Base-by-base conservation (phyloP, 352 stramenopile species). In the Aphanomyces stellatus region DNA sequence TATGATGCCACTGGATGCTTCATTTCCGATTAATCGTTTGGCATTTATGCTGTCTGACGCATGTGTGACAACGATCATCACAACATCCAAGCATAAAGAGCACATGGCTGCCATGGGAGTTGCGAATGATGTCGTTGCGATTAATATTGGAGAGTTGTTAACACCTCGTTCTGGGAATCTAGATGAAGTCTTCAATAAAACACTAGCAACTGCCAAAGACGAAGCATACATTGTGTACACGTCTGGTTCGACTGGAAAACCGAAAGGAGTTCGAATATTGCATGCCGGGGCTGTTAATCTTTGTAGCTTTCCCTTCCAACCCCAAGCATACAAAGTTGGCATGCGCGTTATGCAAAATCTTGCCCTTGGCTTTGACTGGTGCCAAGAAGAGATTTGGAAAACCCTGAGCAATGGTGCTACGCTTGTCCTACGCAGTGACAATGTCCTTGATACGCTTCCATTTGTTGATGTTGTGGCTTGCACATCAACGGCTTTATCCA, bases 1-100 rank as follows among this genome's bases (percentile, higher is more conserved):
- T 6, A 97, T 97, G 80, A 96, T 97, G 83, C 89, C 90, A 17
- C 66, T 85, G 22, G 79, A 85, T 42, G 67, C 72, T 17, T 71
- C 74, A 31, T 87, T 82, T 24, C 77, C 77, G 11, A 35, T 61
- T 28, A 73, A 82, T 19, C 77, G 79, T 4, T 71, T 87, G 30
- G 59, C 73, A n/a, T 85, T 79, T 35, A 87, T 87, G 79, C 69
- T 78, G n/a, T 51, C 42, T 19, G 75, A 87, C 53, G 76, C 13
- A n/a, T n/a, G n/a, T n/a, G n/a, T n/a, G n/a, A n/a, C n/a, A n/a
- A n/a, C n/a, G n/a, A n/a, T n/a, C n/a, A n/a, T n/a, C n/a, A n/a
- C n/a, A n/a, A n/a, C n/a, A n/a, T n/a, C n/a, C n/a, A n/a, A n/a
- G n/a, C n/a, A n/a, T n/a, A n/a, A n/a, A n/a, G n/a, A n/a, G n/a